Base-by-base conservation (phyloP, 345 rosid species). In the Dimocarpus longan region DNA sequence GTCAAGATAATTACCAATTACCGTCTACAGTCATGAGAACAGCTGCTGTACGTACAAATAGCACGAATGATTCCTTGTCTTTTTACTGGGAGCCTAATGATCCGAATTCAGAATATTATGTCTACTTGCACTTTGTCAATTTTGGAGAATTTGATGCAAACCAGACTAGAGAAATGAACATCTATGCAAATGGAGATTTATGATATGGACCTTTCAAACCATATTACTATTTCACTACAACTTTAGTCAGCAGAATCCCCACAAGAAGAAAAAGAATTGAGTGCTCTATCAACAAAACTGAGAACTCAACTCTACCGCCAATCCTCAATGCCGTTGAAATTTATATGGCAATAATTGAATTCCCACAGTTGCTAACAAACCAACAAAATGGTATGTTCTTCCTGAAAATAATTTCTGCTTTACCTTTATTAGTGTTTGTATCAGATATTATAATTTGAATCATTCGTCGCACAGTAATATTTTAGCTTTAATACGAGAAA, bases 241-340 rank as follows among this genome's bases (percentile, higher is more conserved):
- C 82, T 3, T 24, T 71, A 11, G 71, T 8, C 13, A 70, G 71
- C 6, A 50, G 39, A 5, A 3, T 10, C 1, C 46, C 74, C 50
- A 4, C 54, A n/a, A 72, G 32, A 11, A 83, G 86, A 40, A 54
- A 43, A 73, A 0, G 7, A 6, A 43, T 44, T 65, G 40, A 5
- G 4, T 80, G 78, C 60, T 71, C 80, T 7, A 4, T 83, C 9
- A 7, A 15, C 16, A 79, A 68, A 52, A 2, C 74, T 2, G 42
- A 18, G 62, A 26, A 73, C 32, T 75, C 78, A 28, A 75, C 78
- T 2, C 78, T 5, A 19, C 78, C 59, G 1, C 78, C 78, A 1
- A 21, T 79, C 66, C 26, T 79, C n/a, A 83, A 79, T 22, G 85
- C 71, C 8, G 59, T 79, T 42, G 85, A 83, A 46, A 11, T 83